Base-by-base conservation (phyloP, 2,329 filamentous ascomycete species). In the Penicillium thymicola region DNA sequence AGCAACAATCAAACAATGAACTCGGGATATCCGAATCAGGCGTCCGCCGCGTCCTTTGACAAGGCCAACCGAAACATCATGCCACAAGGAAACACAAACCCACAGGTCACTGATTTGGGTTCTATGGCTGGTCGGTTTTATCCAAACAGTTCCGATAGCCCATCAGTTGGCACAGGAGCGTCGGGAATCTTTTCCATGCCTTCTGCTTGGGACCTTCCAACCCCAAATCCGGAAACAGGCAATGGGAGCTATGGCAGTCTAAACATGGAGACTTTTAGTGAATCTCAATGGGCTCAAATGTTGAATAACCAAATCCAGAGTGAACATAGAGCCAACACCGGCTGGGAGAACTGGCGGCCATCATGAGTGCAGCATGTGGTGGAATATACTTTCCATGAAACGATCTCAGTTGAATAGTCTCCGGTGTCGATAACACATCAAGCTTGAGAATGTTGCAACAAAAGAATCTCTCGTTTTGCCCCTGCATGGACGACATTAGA, bases 261-360 rank as follows among this genome's bases (percentile, higher is more conserved):
- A 1, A 63, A 64, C 16, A 56, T 73, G 46, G 69, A 69, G 30
- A 54, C 64, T 14, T 60, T 73, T 8, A 70, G 58, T 27, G 72
- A 73, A 18, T 66, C 67, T 4, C 72, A 75, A 38, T 76, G 74
- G 71, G 67, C 69, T 4, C 67, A 73, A 27, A 65, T 75, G 2
- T 54, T 75, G 56, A 61, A 65, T 25, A 37, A 6, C 18, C 52
- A 55, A 38, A 65, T 74, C 2, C 51, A 73, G 53, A 59, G 66
- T 13, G 57, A 55, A 27, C 51, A 51, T 41, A 54, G 48, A 9
- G 56, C 43, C 45, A 49, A 48, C 0, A 40, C 64, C 44, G 61
- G 65, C 8, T 72, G 70, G 70, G 64, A 67, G 36, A 66, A 63
- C 30, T 75, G 65, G 64, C 63, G 62, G 4, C 55, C 49, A 44